phyloP scores from a whole-genome alignment of 805 yeast species.

The Ogataea polymorpha region DNA sequence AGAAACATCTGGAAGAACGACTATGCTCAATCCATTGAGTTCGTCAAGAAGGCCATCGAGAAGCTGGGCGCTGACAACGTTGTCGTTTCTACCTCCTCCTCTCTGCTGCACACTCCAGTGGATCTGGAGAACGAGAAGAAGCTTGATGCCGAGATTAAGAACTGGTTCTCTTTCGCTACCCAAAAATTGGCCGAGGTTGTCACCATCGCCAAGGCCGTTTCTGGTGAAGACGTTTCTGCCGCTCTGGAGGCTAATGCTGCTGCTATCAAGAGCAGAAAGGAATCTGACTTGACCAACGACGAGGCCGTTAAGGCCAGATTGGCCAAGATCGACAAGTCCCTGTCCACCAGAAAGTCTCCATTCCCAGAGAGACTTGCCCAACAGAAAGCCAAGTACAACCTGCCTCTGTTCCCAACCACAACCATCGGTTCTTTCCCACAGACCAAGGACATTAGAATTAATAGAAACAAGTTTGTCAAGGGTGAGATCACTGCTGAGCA shows the following conservation, averaged over 20 bases:
- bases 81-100: slow-evolving; percentile 93
- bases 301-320: slow-evolving; percentile 86
- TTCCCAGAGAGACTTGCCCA: slow-evolving; percentile 84
- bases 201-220: slow-evolving; percentile 78
- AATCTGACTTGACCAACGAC: slow-evolving; percentile 88
- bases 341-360: slow-evolving; percentile 80
- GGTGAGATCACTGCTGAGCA: slow-evolving; percentile 94
- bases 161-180: slow-evolving; percentile 98
- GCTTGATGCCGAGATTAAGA: slow-evolving; percentile 86
- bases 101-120: slow-evolving; percentile 97
- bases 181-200: slow-evolving; percentile 95
- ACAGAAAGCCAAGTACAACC: slow-evolving; percentile 83
- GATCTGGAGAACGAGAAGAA: slow-evolving; percentile 91
- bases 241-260: slow-evolving; percentile 82
- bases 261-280: slow-evolving; percentile 79
- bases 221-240: slow-evolving; percentile 76
- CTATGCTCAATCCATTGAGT: slow-evolving; percentile 78
- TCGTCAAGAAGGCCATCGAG: slow-evolving; percentile 78
- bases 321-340: slow-evolving; percentile 67
- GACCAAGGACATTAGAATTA: slow-evolving; percentile 97
- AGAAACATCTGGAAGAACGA: slow-evolving; percentile 99
- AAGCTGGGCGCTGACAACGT: slow-evolving; percentile 86
- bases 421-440: slow-evolving; percentile 99
- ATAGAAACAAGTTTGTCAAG: slow-evolving; percentile 97
- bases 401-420: slow-evolving; percentile 99